phyloP scores from a whole-genome alignment of 371 early-diverging fungal genomes.

The Rhizoclosmatium hyalinum region DNA sequence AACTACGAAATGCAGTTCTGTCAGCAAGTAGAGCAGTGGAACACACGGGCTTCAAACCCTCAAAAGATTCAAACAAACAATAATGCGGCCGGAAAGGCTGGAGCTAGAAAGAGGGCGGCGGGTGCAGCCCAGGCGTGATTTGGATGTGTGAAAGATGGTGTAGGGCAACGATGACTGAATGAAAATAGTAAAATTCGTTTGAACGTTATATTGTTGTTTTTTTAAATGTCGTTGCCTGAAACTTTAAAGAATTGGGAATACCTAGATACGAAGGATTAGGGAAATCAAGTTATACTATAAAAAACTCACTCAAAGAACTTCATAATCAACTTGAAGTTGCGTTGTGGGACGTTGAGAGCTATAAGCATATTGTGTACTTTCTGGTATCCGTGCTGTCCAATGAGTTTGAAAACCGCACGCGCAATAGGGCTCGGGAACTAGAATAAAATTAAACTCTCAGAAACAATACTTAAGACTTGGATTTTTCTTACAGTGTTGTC shows the following conservation, averaged over 20 bases:
- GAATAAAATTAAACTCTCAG: slow-evolving; percentile 31
- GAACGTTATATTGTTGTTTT: background rate
- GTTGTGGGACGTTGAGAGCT: slow-evolving; percentile 83
- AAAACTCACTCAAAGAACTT: slow-evolving; percentile 67
- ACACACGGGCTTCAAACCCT: background rate
- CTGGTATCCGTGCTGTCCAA: slow-evolving; percentile 82
- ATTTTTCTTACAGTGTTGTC: slow-evolving; percentile 76
- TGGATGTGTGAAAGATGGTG: too few species aligned
- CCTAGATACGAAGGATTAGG: background rate
- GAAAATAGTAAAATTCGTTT: background rate
- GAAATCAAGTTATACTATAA: background rate
- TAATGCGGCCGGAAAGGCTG: background rate
- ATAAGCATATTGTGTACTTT: slow-evolving; percentile 90
- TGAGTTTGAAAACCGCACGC: slow-evolving; percentile 78
- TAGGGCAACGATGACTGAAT: too few species aligned
- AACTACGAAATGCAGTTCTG: slow-evolving; percentile 57
- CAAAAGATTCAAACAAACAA: background rate
- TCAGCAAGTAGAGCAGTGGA: slow-evolving; percentile 52
- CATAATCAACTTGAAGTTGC: slow-evolving; percentile 78
- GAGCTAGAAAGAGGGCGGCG: background rate
- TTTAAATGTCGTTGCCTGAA: background rate
- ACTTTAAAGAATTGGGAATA: background rate
- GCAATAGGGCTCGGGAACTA: slow-evolving; percentile 89
- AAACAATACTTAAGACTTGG: background rate
- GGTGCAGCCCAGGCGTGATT: background rate